Percentiles rank a stretch among this genome's conserved stretches.
Evolutionary conservation across 2,329 filamentous ascomycete species (phyloP).

Genomic region (Cytospora paraplurivora): DNA sequence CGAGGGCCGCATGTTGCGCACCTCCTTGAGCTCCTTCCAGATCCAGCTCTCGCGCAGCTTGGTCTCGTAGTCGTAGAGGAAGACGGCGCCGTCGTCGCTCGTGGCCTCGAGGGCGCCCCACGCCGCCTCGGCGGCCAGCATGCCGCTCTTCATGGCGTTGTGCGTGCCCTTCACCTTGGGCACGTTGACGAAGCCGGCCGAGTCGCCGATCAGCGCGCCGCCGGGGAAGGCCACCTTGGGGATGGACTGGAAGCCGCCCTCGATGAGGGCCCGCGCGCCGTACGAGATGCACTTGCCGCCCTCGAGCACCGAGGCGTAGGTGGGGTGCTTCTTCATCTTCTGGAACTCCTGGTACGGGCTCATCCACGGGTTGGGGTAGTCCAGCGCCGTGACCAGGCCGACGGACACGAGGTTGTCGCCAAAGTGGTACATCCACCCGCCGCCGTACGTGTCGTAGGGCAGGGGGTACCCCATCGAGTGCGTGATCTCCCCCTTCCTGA

Average conservation of each 20-base stretch:
- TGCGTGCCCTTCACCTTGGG: constrained; percentile 99
- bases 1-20: constrained; percentile 95
- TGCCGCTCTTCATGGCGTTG: constrained; percentile 95
- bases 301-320: constrained; percentile 84
- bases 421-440: constrained; percentile 99
- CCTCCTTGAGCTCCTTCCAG: constrained; percentile 92
- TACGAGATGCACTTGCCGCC: constrained; percentile 98
- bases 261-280: constrained; percentile 85
- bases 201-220: constrained; percentile 92
- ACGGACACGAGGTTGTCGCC: constrained; percentile 94
- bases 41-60: constrained; percentile 81
- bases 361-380: constrained; percentile 96
- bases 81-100: constrained; percentile 68
- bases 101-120: constrained; percentile 69
- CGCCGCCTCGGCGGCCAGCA: constrained; percentile 91
- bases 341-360: constrained; percentile 97
- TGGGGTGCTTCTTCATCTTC: constrained; percentile 96
- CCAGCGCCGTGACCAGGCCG: constrained; percentile 87
- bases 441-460: constrained; percentile 86
- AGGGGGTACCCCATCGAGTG: constrained; percentile 95
- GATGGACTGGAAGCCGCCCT: constrained; percentile 97
- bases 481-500: constrained; percentile 79
- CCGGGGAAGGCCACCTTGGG: constrained; percentile 96
- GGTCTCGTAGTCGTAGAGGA: constrained; percentile 94
- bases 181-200: constrained; percentile 94